These are phyloP conservation scores for Paecilomyces sp. DNA, from an alignment of 2,329 filamentous ascomycete species.

Conservation along the genomic window DNA sequence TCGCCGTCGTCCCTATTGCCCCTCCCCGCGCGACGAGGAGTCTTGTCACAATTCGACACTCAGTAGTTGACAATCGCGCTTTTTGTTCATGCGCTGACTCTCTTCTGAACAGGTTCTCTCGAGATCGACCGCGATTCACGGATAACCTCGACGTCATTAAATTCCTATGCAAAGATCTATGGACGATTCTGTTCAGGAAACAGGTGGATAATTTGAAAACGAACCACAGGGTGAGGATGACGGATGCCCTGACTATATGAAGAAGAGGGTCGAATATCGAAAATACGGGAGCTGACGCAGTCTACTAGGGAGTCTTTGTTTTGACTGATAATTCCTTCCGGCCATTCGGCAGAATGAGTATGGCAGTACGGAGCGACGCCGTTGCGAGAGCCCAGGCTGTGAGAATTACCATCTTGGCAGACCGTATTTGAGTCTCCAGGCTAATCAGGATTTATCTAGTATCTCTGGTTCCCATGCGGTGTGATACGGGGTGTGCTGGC, in stretches of 20 bases:
- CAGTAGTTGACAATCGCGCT: neutral
- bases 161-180: slow-evolving; percentile 97
- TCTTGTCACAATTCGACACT: neutral
- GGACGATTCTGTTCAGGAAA: slow-evolving; percentile 89
- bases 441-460: slow-evolving; percentile 43
- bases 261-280: neutral
- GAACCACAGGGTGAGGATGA: slow-evolving; percentile 68
- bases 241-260: neutral
- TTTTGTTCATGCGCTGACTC: neutral
- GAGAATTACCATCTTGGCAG: slow-evolving; percentile 17
- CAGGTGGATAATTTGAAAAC: slow-evolving; percentile 99
- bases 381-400: slow-evolving; percentile 72
- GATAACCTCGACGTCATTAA: slow-evolving; percentile 96
- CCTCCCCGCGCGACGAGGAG: neutral
- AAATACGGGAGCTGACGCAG: neutral
- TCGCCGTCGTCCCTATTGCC: too few species aligned
- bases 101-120: slow-evolving; percentile 26
- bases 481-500: slow-evolving; percentile 86
- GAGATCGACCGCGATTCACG: slow-evolving; percentile 76
- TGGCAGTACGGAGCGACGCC: slow-evolving; percentile 66
- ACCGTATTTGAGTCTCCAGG: neutral
- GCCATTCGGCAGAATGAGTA: slow-evolving; percentile 82
- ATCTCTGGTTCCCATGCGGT: slow-evolving; percentile 91
- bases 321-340: slow-evolving; percentile 89
- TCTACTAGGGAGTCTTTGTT: slow-evolving; percentile 76